Percentiles rank a stretch among this genome's conserved stretches.
phyloP scores from a whole-genome alignment of 768 basidiomycete genomes.

The Xerocomellus intermedius region DNA sequence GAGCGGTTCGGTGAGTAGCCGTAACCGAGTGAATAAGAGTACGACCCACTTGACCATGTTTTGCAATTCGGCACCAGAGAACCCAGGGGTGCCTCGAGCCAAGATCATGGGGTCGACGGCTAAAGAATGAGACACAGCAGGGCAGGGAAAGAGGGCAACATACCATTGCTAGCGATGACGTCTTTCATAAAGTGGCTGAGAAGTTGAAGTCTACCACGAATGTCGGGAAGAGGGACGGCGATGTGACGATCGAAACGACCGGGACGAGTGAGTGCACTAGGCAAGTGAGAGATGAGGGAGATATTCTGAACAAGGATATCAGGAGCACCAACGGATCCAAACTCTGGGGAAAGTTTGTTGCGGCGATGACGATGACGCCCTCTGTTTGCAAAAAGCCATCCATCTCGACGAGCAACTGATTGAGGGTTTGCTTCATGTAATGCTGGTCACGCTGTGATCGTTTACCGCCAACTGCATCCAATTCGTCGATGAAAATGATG shows the following conservation, averaged over 20 bases:
- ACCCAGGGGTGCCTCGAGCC: conserved; percentile 92
- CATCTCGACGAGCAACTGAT: conserved; percentile 95
- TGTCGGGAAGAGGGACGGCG: conserved; percentile 91
- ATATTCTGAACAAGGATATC: not conserved
- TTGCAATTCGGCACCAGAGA: conserved; percentile 95
- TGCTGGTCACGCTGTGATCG: conserved; percentile 81
- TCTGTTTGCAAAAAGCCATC: conserved; percentile 94
- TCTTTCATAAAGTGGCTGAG: conserved; percentile 87
- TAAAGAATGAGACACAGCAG: conserved; percentile 19
- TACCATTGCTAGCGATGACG: conserved; percentile 62
- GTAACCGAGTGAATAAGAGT: not conserved
- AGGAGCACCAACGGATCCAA: conserved; percentile 71
- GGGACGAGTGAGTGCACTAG: conserved; percentile 89
- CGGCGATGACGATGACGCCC: conserved; percentile 93
- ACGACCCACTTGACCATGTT: conserved; percentile 88
- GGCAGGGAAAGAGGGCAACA: conserved; percentile 6
- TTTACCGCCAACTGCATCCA: conserved; percentile 92
- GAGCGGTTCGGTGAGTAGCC: conserved; percentile 1
- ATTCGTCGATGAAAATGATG: conserved; percentile 97
- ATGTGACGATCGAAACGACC: conserved; percentile 95
- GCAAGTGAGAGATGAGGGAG: conserved; percentile 13
- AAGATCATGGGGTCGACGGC: conserved; percentile 85
- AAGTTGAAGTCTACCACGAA: conserved; percentile 92
- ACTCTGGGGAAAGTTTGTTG: conserved; percentile 96
- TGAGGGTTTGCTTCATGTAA: conserved; percentile 92